Evolutionary conservation across 768 basidiomycete species (phyloP).

Genomic region (Lanmaoa pseudosensibilis): DNA sequence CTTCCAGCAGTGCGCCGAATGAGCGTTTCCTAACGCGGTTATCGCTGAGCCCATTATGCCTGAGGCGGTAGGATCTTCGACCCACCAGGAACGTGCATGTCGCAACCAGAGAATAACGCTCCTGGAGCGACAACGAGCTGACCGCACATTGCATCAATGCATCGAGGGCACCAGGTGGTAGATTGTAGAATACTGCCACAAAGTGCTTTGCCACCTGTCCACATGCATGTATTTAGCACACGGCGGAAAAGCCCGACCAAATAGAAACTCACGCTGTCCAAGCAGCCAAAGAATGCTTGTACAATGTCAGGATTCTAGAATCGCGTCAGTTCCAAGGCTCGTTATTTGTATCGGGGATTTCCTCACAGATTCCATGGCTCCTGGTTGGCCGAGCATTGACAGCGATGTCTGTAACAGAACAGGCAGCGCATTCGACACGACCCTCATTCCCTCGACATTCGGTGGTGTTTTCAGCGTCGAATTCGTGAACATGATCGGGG

Average conservation of each 20-base stretch:
- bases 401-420: constrained; percentile 61
- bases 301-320: constrained; percentile 87
- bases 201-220: constrained; percentile 56
- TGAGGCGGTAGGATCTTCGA: constrained; percentile 9
- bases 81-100: constrained; percentile 82
- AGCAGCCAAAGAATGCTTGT: constrained; percentile 82
- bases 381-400: constrained; percentile 49
- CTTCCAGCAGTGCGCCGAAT: constrained; percentile 63
- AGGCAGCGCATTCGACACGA: constrained; percentile 57
- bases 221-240: not conserved
- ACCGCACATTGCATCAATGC: constrained; percentile 70
- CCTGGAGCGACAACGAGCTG: constrained; percentile 67
- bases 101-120: constrained; percentile 81
- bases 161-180: constrained; percentile 64
- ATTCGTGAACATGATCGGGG: constrained; percentile 47
- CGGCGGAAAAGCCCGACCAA: not conserved
- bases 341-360: constrained; percentile 1
- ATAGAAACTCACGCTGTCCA: constrained; percentile 60
- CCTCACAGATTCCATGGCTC: constrained; percentile 72
- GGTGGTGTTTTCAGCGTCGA: constrained; percentile 52
- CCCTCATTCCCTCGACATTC: constrained; percentile 51
- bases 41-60: not conserved
- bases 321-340: constrained; percentile 7
- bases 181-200: constrained; percentile 54
- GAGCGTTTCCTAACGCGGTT: constrained; percentile 50